Evolutionary conservation across 371 early-diverging fungal genomes (phyloP).

Genomic region (Funneliformis caledonium): DNA sequence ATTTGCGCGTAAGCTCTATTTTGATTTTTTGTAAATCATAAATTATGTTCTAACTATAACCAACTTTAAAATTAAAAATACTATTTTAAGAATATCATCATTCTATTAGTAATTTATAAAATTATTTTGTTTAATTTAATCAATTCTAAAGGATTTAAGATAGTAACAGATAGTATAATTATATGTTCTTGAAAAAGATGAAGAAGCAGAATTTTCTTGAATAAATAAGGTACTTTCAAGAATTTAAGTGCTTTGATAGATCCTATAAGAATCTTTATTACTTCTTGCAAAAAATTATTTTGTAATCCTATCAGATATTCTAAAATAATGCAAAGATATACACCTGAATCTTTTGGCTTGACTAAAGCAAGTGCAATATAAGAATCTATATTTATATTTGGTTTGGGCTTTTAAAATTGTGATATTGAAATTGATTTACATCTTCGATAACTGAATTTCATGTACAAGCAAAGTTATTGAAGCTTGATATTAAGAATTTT

Average conservation of each 20-base stretch:
- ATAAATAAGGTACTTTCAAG: neutral
- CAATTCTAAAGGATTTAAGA: slow-evolving; percentile 6
- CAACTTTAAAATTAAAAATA: slow-evolving; percentile 31
- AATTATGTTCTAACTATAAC: slow-evolving; percentile 22
- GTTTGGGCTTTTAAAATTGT: slow-evolving; percentile 24
- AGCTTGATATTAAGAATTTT: neutral
- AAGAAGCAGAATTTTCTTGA: neutral
- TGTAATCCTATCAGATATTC: no score
- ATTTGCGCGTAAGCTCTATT: slow-evolving; percentile 17
- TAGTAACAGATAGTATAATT: neutral
- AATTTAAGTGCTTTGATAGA: slow-evolving; percentile 27
- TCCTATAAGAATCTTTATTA: neutral
- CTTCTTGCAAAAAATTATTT: no score
- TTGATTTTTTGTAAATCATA: slow-evolving; percentile 40
- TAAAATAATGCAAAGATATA: no score
- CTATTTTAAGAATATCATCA: slow-evolving; percentile 31
- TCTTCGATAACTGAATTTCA: slow-evolving; percentile 35
- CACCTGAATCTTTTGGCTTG: slow-evolving; percentile 32
- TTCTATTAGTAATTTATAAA: slow-evolving; percentile 26
- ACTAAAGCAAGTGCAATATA: slow-evolving; percentile 33
- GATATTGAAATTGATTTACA: slow-evolving; percentile 35
- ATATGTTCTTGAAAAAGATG: neutral
- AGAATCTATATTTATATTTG: neutral
- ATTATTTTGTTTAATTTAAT: slow-evolving; percentile 11
- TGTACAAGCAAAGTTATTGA: slow-evolving; percentile 32